Evolutionary conservation across 352 stramenopile genomes (phyloP).

Genomic region (Phytophthora agathidicida): DNA sequence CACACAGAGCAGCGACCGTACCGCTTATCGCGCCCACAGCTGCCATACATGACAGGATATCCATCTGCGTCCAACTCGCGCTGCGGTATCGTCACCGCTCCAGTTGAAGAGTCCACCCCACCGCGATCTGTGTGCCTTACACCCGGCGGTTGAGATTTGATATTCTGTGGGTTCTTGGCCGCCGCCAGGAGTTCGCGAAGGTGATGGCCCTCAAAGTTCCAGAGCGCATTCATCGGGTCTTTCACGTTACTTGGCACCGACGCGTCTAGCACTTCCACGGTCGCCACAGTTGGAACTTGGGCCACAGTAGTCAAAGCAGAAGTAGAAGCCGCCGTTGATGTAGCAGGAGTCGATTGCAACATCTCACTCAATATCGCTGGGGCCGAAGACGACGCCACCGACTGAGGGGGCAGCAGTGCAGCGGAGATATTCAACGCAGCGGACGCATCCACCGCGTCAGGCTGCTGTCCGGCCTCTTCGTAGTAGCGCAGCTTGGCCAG

Average conservation of each 20-base stretch:
- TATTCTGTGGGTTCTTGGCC: conserved; percentile 43
- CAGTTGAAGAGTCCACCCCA: conserved; percentile 10
- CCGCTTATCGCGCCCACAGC: conserved; percentile 70
- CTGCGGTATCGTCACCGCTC: background rate
- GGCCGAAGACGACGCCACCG: conserved; percentile 1
- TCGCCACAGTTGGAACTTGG: conserved; percentile 3
- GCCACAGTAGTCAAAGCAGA: conserved; percentile 1
- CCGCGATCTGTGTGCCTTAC: conserved; percentile 3
- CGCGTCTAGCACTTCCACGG: conserved; percentile 27
- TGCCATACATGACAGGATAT: conserved; percentile 60
- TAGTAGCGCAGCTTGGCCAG: conserved; percentile 49
- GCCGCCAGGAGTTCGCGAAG: conserved; percentile 52
- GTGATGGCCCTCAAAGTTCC: conserved; percentile 67
- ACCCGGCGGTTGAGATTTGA: conserved; percentile 13
- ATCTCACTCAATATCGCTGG: conserved; percentile 25
- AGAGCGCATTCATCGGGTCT: conserved; percentile 68
- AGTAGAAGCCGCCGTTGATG: conserved; percentile 1
- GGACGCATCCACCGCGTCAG: conserved; percentile 12
- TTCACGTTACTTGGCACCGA: conserved; percentile 24
- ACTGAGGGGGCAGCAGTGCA: conserved; percentile 11
- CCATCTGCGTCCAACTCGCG: conserved; percentile 51
- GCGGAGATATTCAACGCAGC: conserved; percentile 15
- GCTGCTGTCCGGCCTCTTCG: conserved; percentile 27
- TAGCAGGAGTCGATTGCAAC: conserved; percentile 2
- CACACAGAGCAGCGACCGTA: conserved; percentile 78